These are phyloP conservation scores for Bolboschoenoplectus hybrid DNA, from an alignment of 202 grass and related monocot species.

Conservation along the genomic window DNA sequence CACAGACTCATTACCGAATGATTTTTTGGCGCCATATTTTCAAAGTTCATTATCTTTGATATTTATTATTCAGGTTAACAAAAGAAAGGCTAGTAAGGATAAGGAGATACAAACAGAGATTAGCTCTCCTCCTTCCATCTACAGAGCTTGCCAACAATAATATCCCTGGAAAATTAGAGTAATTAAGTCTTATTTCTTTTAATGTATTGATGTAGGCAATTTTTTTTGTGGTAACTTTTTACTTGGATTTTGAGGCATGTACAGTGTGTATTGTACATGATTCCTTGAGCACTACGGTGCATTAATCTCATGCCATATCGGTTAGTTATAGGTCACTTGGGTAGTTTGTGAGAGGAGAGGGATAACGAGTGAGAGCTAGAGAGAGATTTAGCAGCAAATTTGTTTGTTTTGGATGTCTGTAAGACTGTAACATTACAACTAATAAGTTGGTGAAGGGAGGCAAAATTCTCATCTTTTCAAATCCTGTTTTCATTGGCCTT, in stretches of 20 bases:
- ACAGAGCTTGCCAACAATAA: slow-evolving; percentile 45
- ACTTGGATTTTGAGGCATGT: neutral
- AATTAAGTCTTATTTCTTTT: slow-evolving; percentile 7
- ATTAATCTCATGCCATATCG: neutral
- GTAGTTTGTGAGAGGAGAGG: neutral
- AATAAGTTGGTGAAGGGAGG: neutral
- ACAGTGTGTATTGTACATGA: slow-evolving; percentile 23
- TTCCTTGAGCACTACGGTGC: neutral
- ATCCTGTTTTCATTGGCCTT: neutral
- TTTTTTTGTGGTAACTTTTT: neutral
- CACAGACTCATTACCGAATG: neutral
- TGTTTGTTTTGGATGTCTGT: neutral
- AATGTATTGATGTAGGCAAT: slow-evolving; percentile 7
- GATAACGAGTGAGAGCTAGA: neutral
- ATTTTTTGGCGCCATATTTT: neutral
- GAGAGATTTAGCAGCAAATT: slow-evolving; percentile 7
- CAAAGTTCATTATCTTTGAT: slow-evolving; percentile 27
- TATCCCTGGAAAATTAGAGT: neutral
- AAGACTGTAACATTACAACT: neutral
- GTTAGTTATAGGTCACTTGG: slow-evolving; percentile 13
- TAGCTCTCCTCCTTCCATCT: slow-evolving; percentile 76
- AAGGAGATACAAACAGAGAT: slow-evolving; percentile 86
- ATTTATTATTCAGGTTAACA: slow-evolving; percentile 56
- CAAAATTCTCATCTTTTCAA: neutral
- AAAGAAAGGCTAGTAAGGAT: slow-evolving; percentile 67